Percentiles rank a stretch among this genome's conserved stretches.
phyloP scores from a whole-genome alignment of 768 basidiomycete genomes.

The Mycena galopus region DNA sequence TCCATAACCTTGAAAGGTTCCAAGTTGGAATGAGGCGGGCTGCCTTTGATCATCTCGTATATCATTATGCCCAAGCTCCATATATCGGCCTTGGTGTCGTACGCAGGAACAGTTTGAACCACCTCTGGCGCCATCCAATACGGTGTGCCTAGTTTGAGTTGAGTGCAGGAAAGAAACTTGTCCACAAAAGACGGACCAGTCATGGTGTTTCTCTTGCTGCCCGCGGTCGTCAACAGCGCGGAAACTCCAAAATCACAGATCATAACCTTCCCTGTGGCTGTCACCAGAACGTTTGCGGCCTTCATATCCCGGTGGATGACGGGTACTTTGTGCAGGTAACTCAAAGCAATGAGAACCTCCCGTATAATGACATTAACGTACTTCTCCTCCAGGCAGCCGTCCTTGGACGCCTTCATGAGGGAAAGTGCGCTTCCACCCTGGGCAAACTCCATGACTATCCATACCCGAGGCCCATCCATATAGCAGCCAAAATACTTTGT shows the following conservation, averaged over 20 bases:
- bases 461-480: constrained; percentile 94
- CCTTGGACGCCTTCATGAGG: constrained; percentile 88
- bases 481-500: constrained; percentile 98
- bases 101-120: constrained; percentile 87
- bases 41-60: constrained; percentile 97
- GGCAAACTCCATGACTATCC: constrained; percentile 99
- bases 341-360: constrained; percentile 89
- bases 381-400: constrained; percentile 86
- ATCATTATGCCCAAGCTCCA: constrained; percentile 98
- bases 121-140: constrained; percentile 99
- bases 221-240: constrained; percentile 84
- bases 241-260: constrained; percentile 99
- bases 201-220: constrained; percentile 95
- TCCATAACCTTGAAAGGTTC: constrained; percentile 90
- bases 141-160: constrained; percentile 76
- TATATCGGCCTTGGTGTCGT: constrained; percentile 98
- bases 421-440: constrained; percentile 95
- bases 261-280: constrained; percentile 89
- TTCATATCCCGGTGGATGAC: constrained; percentile 99
- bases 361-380: constrained; percentile 90
- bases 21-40: constrained; percentile 91
- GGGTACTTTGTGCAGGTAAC: constrained; percentile 91
- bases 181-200: constrained; percentile 52
- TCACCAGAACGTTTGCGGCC: constrained; percentile 95
- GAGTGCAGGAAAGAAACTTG: too few species aligned